These are phyloP conservation scores for Neofusicoccum ribis DNA, from an alignment of 2,329 filamentous ascomycete species.

Conservation along the genomic window DNA sequence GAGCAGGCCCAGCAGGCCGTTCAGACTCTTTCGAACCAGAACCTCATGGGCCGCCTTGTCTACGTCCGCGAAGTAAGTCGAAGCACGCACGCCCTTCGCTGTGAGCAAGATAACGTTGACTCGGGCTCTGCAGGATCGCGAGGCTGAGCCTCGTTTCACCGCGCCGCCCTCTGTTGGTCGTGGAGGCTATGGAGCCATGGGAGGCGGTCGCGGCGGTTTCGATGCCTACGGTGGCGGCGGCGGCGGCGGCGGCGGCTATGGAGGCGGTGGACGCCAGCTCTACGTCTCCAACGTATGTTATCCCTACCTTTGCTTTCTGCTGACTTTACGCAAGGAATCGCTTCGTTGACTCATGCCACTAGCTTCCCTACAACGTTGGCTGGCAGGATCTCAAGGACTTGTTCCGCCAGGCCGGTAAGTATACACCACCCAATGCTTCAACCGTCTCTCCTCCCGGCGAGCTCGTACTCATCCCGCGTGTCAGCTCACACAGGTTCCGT, in stretches of 20 bases:
- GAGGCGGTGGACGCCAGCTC: conserved; percentile 79
- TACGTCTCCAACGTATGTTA: conserved; percentile 96
- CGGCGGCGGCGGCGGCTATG: conserved; percentile 52
- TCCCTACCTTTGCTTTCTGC: conserved; percentile 30
- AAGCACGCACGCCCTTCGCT: neutral
- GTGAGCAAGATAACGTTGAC: neutral
- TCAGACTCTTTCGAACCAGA: conserved; percentile 97
- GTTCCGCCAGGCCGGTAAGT: conserved; percentile 94
- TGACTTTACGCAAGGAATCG: conserved; percentile 18
- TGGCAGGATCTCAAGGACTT: conserved; percentile 99
- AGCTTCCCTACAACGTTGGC: conserved; percentile 96
- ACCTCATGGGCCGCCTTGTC: conserved; percentile 95
- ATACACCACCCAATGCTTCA: conserved; percentile 16
- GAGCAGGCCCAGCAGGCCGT: conserved; percentile 98
- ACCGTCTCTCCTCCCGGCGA: neutral
- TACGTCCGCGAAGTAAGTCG: conserved; percentile 88
- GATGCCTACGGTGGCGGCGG: conserved; percentile 46
- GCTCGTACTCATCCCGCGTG: neutral
- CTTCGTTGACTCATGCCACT: conserved; percentile 25
- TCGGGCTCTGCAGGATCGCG: conserved; percentile 71
- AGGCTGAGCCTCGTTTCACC: conserved; percentile 95
- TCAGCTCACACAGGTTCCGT: conserved; percentile 50
- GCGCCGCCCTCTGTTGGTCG: conserved; percentile 56
- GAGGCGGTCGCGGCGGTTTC: conserved; percentile 35
- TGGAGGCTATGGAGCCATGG: conserved; percentile 50